A percentile compares a stretch with the other conserved stretches of the same genome.
These are phyloP conservation scores for Marasmius tenuissimus DNA, from an alignment of 1,284 basidiomycete genomes.

Conservation along the genomic window DNA sequence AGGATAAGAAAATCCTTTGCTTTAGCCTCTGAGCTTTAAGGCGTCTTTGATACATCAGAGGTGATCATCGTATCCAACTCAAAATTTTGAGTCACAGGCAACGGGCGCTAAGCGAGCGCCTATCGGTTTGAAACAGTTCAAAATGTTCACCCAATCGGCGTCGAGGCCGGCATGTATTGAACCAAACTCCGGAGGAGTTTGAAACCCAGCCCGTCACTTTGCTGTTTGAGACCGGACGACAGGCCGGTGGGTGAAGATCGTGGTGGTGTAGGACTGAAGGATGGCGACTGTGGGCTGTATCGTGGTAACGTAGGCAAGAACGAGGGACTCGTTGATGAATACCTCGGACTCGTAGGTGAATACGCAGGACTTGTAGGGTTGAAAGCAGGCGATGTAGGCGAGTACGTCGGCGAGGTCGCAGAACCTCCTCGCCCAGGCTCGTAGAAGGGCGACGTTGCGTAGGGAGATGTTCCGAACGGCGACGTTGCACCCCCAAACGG, in stretches of 20 bases:
- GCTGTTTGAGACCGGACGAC: conserved; percentile 81
- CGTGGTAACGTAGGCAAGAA: conserved; percentile 86
- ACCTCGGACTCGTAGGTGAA: conserved; percentile 82
- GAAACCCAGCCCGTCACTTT: too few species aligned
- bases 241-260: conserved; percentile 85
- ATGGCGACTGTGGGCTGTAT: conserved; percentile 81
- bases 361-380: conserved; percentile 85
- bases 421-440: conserved; percentile 53
- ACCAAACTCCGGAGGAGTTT: too few species aligned
- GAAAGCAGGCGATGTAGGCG: conserved; percentile 80
- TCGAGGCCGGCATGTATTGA: too few species aligned
- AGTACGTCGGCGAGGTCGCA: conserved; percentile 83
- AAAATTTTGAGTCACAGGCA: too few species aligned
- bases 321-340: conserved; percentile 83
- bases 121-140: too few species aligned
- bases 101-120: too few species aligned
- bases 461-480: conserved; percentile 78
- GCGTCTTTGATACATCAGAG: too few species aligned
- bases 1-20: too few species aligned
- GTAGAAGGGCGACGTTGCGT: conserved; percentile 80
- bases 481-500: conserved; percentile 82
- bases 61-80: too few species aligned
- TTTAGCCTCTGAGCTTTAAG: too few species aligned
- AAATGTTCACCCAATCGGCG: too few species aligned
- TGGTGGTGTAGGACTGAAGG: conserved; percentile 84